phyloP scores from a whole-genome alignment of 495 filamentous ascomycete species.

The Aspergillus bridgeri region DNA sequence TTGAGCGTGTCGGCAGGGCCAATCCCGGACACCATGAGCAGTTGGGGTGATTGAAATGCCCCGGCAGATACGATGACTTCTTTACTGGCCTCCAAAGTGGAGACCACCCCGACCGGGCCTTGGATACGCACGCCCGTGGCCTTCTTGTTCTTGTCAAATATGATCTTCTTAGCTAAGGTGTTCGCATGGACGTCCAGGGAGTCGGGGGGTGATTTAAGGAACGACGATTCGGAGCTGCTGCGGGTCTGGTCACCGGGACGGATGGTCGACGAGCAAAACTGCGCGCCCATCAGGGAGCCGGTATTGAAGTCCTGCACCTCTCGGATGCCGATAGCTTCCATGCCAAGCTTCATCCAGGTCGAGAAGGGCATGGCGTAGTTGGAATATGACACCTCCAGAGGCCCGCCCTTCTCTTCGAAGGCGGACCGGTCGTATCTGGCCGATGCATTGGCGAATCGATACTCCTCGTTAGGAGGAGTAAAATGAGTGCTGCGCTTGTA shows the following conservation, averaged over 20 bases:
- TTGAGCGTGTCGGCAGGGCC: neutral
- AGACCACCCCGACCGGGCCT: neutral
- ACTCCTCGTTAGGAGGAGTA: conserved; percentile 44
- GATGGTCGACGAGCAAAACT: conserved; percentile 41
- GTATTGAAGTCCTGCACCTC: conserved; percentile 35
- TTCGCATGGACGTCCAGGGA: conserved; percentile 13
- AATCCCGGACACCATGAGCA: conserved; percentile 1
- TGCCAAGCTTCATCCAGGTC: conserved; percentile 33
- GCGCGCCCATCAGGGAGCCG: conserved; percentile 37
- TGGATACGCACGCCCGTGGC: conserved; percentile 16
- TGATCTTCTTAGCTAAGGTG: conserved; percentile 21
- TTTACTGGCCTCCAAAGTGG: neutral
- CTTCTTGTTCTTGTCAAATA: conserved; percentile 16
- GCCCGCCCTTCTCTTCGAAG: conserved; percentile 31
- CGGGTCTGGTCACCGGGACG: conserved; percentile 29
- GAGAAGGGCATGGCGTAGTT: conserved; percentile 46
- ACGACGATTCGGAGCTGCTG: conserved; percentile 34
- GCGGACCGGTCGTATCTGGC: conserved; percentile 37
- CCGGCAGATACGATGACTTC: conserved; percentile 1
- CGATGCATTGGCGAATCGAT: conserved; percentile 40
- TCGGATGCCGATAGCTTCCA: conserved; percentile 40
- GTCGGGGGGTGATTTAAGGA: conserved; percentile 18
- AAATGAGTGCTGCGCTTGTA: conserved; percentile 52
- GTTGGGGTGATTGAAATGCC: conserved; percentile 1
- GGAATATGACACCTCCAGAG: conserved; percentile 50